Percentiles rank a stretch among this genome's conserved stretches.
Conservation (phyloP, 495 filamentous ascomycete species). For the Penicillium turbatum region DNA sequence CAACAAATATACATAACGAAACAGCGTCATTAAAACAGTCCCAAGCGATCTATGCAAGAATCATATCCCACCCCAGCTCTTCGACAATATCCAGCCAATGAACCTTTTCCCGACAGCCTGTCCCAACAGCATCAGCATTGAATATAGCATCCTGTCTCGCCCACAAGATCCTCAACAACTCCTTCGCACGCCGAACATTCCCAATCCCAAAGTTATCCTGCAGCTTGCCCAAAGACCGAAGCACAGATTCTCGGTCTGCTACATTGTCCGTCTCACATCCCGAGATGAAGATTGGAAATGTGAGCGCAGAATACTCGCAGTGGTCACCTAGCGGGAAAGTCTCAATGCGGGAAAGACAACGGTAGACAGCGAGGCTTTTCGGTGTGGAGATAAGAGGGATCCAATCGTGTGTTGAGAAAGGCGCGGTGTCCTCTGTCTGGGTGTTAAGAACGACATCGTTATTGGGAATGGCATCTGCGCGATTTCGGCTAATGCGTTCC, state of each 20-base stretch:
- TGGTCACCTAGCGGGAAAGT: slow-evolving; percentile 33
- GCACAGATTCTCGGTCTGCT: slow-evolving; percentile 26
- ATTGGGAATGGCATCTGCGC: background rate
- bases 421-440: background rate
- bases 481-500: slow-evolving; percentile 23
- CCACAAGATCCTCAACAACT: slow-evolving; percentile 38
- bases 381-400: slow-evolving; percentile 26
- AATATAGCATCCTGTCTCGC: slow-evolving; percentile 18
- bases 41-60: slow-evolving; percentile 26
- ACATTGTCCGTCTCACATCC: slow-evolving; percentile 33
- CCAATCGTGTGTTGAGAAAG: background rate
- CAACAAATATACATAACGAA: no score
- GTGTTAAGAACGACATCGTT: background rate
- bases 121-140: background rate
- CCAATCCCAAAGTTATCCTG: slow-evolving; percentile 42
- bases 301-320: slow-evolving; percentile 43
- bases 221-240: slow-evolving; percentile 28
- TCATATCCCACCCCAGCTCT: slow-evolving; percentile 41
- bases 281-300: slow-evolving; percentile 42
- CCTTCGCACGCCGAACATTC: slow-evolving; percentile 40
- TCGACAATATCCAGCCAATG: slow-evolving; percentile 44
- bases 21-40: no score
- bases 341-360: slow-evolving; percentile 29
- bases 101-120: background rate
- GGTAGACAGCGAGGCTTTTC: slow-evolving; percentile 28